A percentile compares a stretch with the other conserved stretches of the same genome.
These are phyloP conservation scores for Encephalitozoon romaleae DNA, from an alignment of 371 early-diverging fungal genomes.

Conservation along the genomic window DNA sequence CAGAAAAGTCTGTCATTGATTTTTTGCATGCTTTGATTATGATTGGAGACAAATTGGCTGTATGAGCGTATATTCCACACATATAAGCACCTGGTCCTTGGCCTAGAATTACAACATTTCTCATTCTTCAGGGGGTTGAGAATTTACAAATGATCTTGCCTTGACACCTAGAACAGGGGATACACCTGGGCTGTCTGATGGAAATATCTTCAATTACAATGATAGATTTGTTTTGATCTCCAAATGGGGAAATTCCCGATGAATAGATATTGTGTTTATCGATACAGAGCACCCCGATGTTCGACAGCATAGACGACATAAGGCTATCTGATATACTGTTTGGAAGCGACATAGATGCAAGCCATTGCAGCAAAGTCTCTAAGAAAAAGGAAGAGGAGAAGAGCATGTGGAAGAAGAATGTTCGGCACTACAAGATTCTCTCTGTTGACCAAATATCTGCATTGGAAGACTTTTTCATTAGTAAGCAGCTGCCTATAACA, in stretches of 20 bases:
- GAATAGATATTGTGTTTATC: not conserved
- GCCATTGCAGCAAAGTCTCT: not conserved
- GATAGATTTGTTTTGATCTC: not conserved
- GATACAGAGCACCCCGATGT: not conserved
- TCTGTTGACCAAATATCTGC: slow-evolving; percentile 32
- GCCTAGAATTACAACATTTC: slow-evolving; percentile 10
- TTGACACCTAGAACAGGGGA: not conserved
- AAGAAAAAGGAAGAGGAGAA: slow-evolving; percentile 17
- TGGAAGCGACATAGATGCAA: not conserved
- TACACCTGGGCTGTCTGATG: not conserved
- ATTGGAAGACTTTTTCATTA: slow-evolving; percentile 47
- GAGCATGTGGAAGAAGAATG: slow-evolving; percentile 19
- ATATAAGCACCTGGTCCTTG: slow-evolving; percentile 34
- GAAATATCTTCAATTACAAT: not conserved
- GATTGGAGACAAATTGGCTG: slow-evolving; percentile 27
- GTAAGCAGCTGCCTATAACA: slow-evolving; percentile 39
- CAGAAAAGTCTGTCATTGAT: not conserved
- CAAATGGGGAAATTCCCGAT: not conserved
- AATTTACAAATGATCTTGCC: not conserved
- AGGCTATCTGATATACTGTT: slow-evolving; percentile 3
- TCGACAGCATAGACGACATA: not conserved
- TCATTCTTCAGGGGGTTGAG: not conserved
- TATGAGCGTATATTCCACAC: slow-evolving; percentile 44
- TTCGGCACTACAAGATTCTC: slow-evolving; percentile 20
- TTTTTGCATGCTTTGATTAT: not conserved